These are phyloP conservation scores for Amoebophrya sp. DNA, from an alignment of 169 alveolate genomes.

Conservation along the genomic window DNA sequence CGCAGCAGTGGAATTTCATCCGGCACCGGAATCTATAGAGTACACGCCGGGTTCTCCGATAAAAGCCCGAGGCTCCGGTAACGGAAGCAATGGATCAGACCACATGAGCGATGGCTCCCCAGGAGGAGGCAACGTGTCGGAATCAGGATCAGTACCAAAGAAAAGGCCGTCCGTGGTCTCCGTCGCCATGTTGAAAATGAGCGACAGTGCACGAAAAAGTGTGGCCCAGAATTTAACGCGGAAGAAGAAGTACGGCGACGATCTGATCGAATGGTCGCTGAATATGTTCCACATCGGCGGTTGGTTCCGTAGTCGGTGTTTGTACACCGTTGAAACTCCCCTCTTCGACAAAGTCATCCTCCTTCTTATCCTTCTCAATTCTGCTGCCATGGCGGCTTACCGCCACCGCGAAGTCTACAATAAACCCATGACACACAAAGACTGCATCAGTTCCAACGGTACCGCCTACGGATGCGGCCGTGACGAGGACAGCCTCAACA, in stretches of 20 bases:
- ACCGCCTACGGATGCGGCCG: slow-evolving; percentile 25
- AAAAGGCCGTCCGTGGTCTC: too few species aligned
- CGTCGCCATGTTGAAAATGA: too few species aligned
- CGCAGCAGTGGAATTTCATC: too few species aligned
- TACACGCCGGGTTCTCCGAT: too few species aligned
- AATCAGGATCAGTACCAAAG: too few species aligned
- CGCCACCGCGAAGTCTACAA: neutral
- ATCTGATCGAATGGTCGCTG: neutral
- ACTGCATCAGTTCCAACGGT: neutral
- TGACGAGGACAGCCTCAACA: neutral
- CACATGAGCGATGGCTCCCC: too few species aligned
- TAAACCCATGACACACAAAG: neutral
- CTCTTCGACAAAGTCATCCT: neutral
- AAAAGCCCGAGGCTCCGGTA: too few species aligned
- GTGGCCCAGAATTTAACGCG: neutral
- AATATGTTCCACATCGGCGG: neutral
- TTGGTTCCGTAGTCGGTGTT: neutral
- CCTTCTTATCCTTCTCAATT: neutral
- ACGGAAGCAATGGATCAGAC: too few species aligned
- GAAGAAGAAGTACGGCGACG: slow-evolving; percentile 17
- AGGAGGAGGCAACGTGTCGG: too few species aligned
- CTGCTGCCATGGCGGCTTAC: neutral
- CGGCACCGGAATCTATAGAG: too few species aligned
- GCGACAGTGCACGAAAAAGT: too few species aligned
- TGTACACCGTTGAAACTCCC: slow-evolving; percentile 19